phyloP scores from a whole-genome alignment of 2,329 filamentous ascomycete species.

The Penicillium sp. region DNA sequence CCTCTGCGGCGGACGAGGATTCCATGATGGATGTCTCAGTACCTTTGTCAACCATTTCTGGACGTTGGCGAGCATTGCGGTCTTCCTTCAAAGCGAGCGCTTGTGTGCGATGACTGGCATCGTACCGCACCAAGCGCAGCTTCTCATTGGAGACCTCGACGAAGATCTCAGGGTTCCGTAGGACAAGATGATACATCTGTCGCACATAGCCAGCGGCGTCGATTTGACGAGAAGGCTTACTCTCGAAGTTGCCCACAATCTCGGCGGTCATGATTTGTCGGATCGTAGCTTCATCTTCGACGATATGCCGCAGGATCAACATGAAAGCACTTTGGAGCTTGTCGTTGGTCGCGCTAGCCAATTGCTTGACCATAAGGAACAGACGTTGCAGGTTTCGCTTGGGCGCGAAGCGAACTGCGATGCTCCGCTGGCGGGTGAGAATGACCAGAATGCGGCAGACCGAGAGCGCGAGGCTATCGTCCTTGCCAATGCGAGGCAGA shows the following conservation, averaged over 20 bases:
- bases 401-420: conserved; percentile 77
- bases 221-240: conserved; percentile 55
- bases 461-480: conserved; percentile 80
- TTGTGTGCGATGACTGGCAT: conserved; percentile 56
- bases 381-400: conserved; percentile 86
- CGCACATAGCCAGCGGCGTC: conserved; percentile 76
- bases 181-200: conserved; percentile 73
- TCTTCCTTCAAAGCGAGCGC: conserved; percentile 55
- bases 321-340: conserved; percentile 76
- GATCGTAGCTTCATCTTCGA: conserved; percentile 90
- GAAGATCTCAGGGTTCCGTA: conserved; percentile 83
- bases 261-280: conserved; percentile 91
- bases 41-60: conserved; percentile 22
- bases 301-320: conserved; percentile 84
- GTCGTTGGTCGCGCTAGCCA: conserved; percentile 75
- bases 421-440: conserved; percentile 73
- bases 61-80: conserved; percentile 23
- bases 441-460: conserved; percentile 83
- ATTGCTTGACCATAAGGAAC: conserved; percentile 94
- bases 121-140: conserved; percentile 69
- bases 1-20: conserved; percentile 17
- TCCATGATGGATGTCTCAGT: conserved; percentile 35
- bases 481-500: conserved; percentile 82
- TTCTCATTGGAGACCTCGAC: conserved; percentile 85
- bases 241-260: conserved; percentile 76